These are phyloP conservation scores for Agaricales sp. DNA, from an alignment of 1,284 basidiomycete species.

Conservation along the genomic window DNA sequence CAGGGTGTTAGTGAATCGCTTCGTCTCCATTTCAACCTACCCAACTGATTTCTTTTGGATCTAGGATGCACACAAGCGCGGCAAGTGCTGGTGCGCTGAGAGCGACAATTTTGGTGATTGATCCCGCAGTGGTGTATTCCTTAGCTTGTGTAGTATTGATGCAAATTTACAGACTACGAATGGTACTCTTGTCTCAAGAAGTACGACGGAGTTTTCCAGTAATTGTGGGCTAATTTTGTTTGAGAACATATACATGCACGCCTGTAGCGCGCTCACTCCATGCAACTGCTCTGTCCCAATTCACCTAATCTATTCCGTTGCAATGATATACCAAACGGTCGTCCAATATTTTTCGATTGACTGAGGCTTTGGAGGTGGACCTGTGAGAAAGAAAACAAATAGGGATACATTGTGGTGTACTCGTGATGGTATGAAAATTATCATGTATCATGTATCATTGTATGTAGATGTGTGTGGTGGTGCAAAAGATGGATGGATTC, in stretches of 20 bases:
- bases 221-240: constrained; percentile 8
- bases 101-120: constrained; percentile 52
- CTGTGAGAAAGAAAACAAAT: too few relatives aligned
- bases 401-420: too few relatives aligned
- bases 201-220: constrained; percentile 53
- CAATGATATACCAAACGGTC: too few relatives aligned
- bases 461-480: not conserved
- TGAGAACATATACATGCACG: too few relatives aligned
- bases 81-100: constrained; percentile 61
- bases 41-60: not conserved
- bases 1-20: constrained; percentile 25
- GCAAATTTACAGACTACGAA: constrained; percentile 44
- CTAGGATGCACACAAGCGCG: constrained; percentile 35
- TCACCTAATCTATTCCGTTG: too few relatives aligned
- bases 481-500: not conserved
- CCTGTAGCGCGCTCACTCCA: too few relatives aligned
- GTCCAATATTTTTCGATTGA: too few relatives aligned
- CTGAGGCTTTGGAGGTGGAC: too few relatives aligned
- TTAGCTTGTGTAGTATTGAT: constrained; percentile 5
- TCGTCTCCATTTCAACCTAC: not conserved
- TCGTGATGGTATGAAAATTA: too few relatives aligned
- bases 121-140: not conserved
- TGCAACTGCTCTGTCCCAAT: too few relatives aligned
- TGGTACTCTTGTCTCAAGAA: constrained; percentile 73
- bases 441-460: too few relatives aligned